phyloP scores from a whole-genome alignment of 805 yeast genomes.

The Lachancea sp. region DNA sequence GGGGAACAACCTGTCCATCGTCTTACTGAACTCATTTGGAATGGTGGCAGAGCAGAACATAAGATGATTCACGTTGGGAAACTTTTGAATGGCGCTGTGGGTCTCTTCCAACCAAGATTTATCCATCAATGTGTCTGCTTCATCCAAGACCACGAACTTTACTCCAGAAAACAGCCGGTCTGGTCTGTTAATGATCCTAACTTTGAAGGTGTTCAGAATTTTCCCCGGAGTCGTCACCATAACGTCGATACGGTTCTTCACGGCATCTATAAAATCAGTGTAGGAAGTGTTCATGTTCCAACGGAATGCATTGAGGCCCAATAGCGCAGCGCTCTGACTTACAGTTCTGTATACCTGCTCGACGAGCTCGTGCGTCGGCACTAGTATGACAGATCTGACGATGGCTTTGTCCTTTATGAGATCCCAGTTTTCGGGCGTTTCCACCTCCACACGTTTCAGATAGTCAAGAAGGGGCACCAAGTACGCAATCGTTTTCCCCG shows the following conservation, averaged over 20 bases:
- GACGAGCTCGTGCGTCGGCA: slow-evolving; percentile 87
- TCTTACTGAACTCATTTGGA: slow-evolving; percentile 65
- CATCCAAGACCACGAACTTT: slow-evolving; percentile 71
- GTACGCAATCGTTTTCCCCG: slow-evolving; percentile 94
- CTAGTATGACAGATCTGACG: slow-evolving; percentile 66
- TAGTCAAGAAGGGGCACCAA: slow-evolving; percentile 68
- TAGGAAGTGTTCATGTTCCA: slow-evolving; percentile 62
- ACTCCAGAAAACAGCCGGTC: slow-evolving; percentile 41
- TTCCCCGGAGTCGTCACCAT: slow-evolving; percentile 84
- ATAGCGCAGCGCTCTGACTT: slow-evolving; percentile 24
- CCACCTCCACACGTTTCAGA: slow-evolving; percentile 51
- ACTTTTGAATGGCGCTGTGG: slow-evolving; percentile 42
- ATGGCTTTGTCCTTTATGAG: slow-evolving; percentile 34
- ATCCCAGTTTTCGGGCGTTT: slow-evolving; percentile 34
- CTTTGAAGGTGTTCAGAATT: slow-evolving; percentile 36
- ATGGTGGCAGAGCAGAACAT: slow-evolving; percentile 88
- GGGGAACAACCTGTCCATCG: slow-evolving; percentile 57
- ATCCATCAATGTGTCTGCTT: slow-evolving; percentile 90
- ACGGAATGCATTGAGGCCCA: slow-evolving; percentile 44
- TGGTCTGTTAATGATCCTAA: slow-evolving; percentile 33
- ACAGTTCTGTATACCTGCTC: slow-evolving; percentile 59
- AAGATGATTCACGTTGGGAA: slow-evolving; percentile 53
- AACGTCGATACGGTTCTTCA: slow-evolving; percentile 59
- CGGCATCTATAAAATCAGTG: slow-evolving; percentile 42
- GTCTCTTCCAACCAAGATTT: slow-evolving; percentile 69